Percentiles rank a stretch among this genome's conserved stretches.
Conservation (phyloP, 2,329 filamentous ascomycete species). For the Neophaeococcomyces mojaviensis region DNA sequence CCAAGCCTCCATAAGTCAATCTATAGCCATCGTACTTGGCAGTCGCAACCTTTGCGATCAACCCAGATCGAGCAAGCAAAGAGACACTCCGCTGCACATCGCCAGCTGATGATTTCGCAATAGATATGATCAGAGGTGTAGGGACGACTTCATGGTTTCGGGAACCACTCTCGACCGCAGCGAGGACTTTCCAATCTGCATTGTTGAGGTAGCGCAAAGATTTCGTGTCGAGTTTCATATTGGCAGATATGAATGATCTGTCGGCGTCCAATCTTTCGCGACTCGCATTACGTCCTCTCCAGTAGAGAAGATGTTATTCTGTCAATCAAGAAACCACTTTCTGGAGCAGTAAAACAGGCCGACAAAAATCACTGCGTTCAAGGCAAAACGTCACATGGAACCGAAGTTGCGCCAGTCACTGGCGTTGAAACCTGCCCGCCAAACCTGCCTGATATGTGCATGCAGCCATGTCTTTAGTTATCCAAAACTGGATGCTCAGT, state of each 20-base stretch:
- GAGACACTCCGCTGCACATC: slow-evolving; percentile 77
- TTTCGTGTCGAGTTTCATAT: slow-evolving; percentile 92
- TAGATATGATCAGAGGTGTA: slow-evolving; percentile 75
- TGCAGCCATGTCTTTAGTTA: no score
- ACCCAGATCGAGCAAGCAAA: slow-evolving; percentile 77
- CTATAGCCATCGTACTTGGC: slow-evolving; percentile 97
- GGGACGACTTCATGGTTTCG: slow-evolving; percentile 97
- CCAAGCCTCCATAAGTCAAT: slow-evolving; percentile 89
- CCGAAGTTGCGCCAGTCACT: no score
- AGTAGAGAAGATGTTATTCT: not conserved
- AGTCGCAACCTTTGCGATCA: slow-evolving; percentile 90
- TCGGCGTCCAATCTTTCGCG: not conserved
- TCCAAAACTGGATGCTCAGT: no score
- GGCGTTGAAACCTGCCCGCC: no score
- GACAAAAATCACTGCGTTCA: no score
- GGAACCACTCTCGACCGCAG: slow-evolving; percentile 84
- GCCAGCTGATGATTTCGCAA: slow-evolving; percentile 68
- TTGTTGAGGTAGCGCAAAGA: slow-evolving; percentile 82
- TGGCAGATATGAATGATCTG: not conserved
- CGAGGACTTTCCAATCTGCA: slow-evolving; percentile 93
- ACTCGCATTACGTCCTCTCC: not conserved
- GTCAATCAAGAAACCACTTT: no score
- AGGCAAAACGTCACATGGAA: no score
- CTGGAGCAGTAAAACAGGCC: no score
- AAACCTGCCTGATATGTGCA: no score